Percentiles rank a stretch among this genome's conserved stretches.
These are phyloP conservation scores for Picochlorum costavermella DNA, from an alignment of 139 green algal species.

Conservation along the genomic window DNA sequence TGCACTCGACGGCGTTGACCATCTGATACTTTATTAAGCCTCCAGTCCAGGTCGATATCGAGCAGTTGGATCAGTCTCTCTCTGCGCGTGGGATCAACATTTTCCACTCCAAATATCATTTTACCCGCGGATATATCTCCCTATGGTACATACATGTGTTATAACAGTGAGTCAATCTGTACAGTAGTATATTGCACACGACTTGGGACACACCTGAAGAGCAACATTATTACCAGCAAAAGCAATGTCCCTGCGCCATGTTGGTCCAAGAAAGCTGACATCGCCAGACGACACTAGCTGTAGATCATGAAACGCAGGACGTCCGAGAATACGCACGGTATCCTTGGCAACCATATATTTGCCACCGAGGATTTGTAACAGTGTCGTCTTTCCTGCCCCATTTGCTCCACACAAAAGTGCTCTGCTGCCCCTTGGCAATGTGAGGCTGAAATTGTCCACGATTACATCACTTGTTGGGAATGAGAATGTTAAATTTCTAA, in stretches of 20 bases:
- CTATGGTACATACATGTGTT: conserved; percentile 23
- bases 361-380: conserved; percentile 86
- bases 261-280: conserved; percentile 71
- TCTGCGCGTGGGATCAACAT: conserved; percentile 65
- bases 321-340: conserved; percentile 68
- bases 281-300: conserved; percentile 62
- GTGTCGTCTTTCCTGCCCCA: conserved; percentile 71
- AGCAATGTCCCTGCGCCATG: conserved; percentile 86
- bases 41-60: conserved; percentile 91
- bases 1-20: conserved; percentile 92
- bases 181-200: conserved; percentile 29
- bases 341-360: conserved; percentile 91
- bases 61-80: conserved; percentile 72
- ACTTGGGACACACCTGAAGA: conserved; percentile 32
- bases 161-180: conserved; percentile 16
- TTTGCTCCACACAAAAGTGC: conserved; percentile 91
- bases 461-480: conserved; percentile 22
- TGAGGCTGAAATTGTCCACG: conserved; percentile 32
- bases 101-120: conserved; percentile 78
- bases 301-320: conserved; percentile 89
- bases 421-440: conserved; percentile 60
- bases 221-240: conserved; percentile 79
- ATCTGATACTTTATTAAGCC: conserved; percentile 89
- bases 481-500: conserved; percentile 23
- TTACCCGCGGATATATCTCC: conserved; percentile 73